phyloP scores from a whole-genome alignment of 2,329 filamentous ascomycete genomes.

The Xylariaceae sp. region DNA sequence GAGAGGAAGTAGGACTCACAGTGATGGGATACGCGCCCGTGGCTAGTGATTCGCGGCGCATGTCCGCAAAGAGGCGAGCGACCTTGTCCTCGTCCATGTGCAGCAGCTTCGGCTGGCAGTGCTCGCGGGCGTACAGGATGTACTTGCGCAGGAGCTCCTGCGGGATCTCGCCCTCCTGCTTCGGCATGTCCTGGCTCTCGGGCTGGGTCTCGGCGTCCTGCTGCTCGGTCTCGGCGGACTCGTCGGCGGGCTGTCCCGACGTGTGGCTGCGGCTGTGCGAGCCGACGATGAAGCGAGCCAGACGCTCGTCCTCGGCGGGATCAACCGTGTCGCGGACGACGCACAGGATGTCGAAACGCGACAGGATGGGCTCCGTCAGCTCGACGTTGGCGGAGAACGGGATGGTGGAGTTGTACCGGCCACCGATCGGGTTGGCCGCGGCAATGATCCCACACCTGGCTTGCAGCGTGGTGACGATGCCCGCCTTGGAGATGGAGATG shows the following conservation, averaged over 20 bases:
- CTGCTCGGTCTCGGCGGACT: slow-evolving; percentile 59
- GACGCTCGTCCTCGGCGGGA: slow-evolving; percentile 81
- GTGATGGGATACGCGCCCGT: slow-evolving; percentile 98
- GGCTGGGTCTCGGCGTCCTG: slow-evolving; percentile 37
- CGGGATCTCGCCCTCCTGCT: slow-evolving; percentile 64
- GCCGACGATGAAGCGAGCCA: slow-evolving; percentile 90
- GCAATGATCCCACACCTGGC: slow-evolving; percentile 94
- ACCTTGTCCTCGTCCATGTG: slow-evolving; percentile 98
- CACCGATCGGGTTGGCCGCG: slow-evolving; percentile 91
- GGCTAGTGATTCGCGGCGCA: slow-evolving; percentile 85
- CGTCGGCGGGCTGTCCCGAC: slow-evolving; percentile 39
- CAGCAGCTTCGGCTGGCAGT: slow-evolving; percentile 84
- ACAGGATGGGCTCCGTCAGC: slow-evolving; percentile 92
- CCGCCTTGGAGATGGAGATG: slow-evolving; percentile 97
- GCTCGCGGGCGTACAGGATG: slow-evolving; percentile 88
- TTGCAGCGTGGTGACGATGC: slow-evolving; percentile 94
- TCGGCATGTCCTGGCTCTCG: slow-evolving; percentile 22
- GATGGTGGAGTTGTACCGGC: slow-evolving; percentile 92
- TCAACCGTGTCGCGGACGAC: slow-evolving; percentile 95
- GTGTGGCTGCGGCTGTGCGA: slow-evolving; percentile 85
- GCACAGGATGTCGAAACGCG: slow-evolving; percentile 94
- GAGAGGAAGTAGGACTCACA: slow-evolving; percentile 48
- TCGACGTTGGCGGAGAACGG: slow-evolving; percentile 96
- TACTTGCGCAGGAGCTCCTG: slow-evolving; percentile 93
- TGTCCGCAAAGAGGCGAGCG: slow-evolving; percentile 87